These are phyloP conservation scores for Aspergillus pseudoterreus DNA, from an alignment of 2,329 filamentous ascomycete genomes.

Conservation along the genomic window DNA sequence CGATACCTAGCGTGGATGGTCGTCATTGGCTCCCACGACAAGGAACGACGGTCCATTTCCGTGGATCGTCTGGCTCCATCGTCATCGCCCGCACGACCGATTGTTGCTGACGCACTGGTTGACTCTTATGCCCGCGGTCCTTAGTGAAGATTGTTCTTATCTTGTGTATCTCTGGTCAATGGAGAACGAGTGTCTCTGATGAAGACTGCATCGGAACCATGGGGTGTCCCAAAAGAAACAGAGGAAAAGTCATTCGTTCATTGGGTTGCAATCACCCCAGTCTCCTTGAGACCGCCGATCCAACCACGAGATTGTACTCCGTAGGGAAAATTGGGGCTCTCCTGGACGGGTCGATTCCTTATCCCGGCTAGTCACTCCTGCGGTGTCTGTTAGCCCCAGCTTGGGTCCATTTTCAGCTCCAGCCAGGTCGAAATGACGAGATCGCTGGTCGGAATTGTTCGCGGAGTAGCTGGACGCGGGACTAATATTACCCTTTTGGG, in stretches of 20 bases:
- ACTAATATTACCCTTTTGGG: slow-evolving; percentile 11
- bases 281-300: slow-evolving; percentile 20
- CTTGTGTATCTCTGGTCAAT: slow-evolving; percentile 1
- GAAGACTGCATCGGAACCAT: too few relatives aligned
- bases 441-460: slow-evolving; percentile 5
- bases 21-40: slow-evolving; percentile 15
- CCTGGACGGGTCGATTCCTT: background rate
- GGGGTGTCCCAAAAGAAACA: too few relatives aligned
- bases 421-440: slow-evolving; percentile 13
- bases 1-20: background rate
- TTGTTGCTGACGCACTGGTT: slow-evolving; percentile 14
- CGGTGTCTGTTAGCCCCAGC: slow-evolving; percentile 3
- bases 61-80: slow-evolving; percentile 18
- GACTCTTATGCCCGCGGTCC: slow-evolving; percentile 6
- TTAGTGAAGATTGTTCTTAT: background rate
- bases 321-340: slow-evolving; percentile 9
- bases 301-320: slow-evolving; percentile 5
- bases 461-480: background rate
- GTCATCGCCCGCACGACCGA: slow-evolving; percentile 11
- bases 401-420: slow-evolving; percentile 15
- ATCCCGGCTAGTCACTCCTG: background rate
- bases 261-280: background rate
- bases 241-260: too few relatives aligned
- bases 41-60: slow-evolving; percentile 18
- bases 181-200: background rate